A percentile compares a stretch with the other conserved stretches of the same genome.
These are phyloP conservation scores for Fusarium torulosum DNA, from an alignment of 2,329 filamentous ascomycete genomes.

Conservation along the genomic window DNA sequence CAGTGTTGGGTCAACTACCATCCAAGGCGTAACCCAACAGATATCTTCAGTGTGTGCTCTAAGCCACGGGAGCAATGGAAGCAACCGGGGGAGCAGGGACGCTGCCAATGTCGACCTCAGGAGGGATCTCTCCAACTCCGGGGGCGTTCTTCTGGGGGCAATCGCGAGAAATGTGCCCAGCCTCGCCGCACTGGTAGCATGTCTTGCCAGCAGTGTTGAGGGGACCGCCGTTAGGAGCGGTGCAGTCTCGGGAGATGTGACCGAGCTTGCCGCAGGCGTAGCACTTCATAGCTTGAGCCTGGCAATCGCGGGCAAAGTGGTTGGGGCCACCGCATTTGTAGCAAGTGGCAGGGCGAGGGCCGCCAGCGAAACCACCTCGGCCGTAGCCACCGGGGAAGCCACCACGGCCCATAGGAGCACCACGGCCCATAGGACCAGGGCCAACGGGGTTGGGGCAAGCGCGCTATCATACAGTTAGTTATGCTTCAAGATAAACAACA, in stretches of 20 bases:
- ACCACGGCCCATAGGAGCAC: slow-evolving; percentile 76
- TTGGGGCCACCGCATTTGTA: slow-evolving; percentile 89
- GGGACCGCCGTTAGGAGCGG: slow-evolving; percentile 93
- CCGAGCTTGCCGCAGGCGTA: slow-evolving; percentile 96
- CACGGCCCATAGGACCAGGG: slow-evolving; percentile 68
- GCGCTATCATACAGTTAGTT: slow-evolving; percentile 64
- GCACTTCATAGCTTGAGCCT: slow-evolving; percentile 98
- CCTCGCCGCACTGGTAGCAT: slow-evolving; percentile 97
- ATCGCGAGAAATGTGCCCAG: slow-evolving; percentile 95
- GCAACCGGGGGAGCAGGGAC: slow-evolving; percentile 61
- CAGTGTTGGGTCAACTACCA: slow-evolving; percentile 25
- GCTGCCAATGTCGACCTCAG: slow-evolving; percentile 59
- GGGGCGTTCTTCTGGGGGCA: slow-evolving; percentile 79
- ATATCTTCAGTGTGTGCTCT: slow-evolving; percentile 37
- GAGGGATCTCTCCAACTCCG: slow-evolving; percentile 59
- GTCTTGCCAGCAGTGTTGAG: slow-evolving; percentile 97
- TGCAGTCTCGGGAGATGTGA: slow-evolving; percentile 94
- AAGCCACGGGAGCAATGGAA: slow-evolving; percentile 58
- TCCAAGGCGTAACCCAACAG: slow-evolving; percentile 24
- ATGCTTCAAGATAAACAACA: neutral
- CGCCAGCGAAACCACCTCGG: slow-evolving; percentile 81
- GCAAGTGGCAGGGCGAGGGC: slow-evolving; percentile 76
- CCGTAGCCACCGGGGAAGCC: slow-evolving; percentile 72
- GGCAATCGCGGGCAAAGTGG: slow-evolving; percentile 98
- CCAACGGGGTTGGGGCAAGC: slow-evolving; percentile 83